Evolutionary conservation across 495 filamentous ascomycete species (phyloP), one percentile per base, ranked within the genome.

Genomic region (Chaetomium cochliodes): DNA sequence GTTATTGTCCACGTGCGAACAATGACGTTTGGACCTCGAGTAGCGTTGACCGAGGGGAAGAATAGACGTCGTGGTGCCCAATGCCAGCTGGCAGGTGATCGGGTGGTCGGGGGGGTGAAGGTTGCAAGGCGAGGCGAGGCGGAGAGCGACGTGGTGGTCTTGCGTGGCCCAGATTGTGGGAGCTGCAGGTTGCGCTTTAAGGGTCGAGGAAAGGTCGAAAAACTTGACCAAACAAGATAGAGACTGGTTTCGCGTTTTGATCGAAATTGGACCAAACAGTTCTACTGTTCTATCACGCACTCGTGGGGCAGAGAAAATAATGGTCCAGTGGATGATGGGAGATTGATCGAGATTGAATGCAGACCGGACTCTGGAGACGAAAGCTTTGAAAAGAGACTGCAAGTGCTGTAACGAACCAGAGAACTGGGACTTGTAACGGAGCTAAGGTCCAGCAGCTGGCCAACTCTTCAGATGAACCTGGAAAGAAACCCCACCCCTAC

Each of bases 81-180:
- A 71, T 61, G 69, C 69, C 69, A 71, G 62, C 66, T 71, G 69
- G 63, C 66, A 63, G 30, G 56, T 42, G 59, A 30, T 62, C 46
- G 25, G 58, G 50, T 64, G 65, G 63, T 33, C 28, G 37, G 44
- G 41, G 47, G 26, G 25, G 26, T 37, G 58, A 22, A 23, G 58
- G 42, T 33, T 46, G 60, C 50, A 55, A 20, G 50, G 23, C 9
- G 9, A 54, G 39, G 37, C 20, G 11, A 13, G 42, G 22, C n/a
- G 42, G 6, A 28, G 60, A 56, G 39, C 60, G 60, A 63, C 60
- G 60, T 63, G 60, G 60, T 63, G 60, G 30, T 63, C 16, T 20
- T 55, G 60, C 51, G 51, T 63, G 60, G 60, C 25, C 60, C 39
- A n/a, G 22, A 33, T 23, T 47, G 42, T 37, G 15, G 28, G 16